Evolutionary conservation across 495 filamentous ascomycete genomes (phyloP), one percentile per base, ranked within the genome.

Genomic region (Letharia columbiana): DNA sequence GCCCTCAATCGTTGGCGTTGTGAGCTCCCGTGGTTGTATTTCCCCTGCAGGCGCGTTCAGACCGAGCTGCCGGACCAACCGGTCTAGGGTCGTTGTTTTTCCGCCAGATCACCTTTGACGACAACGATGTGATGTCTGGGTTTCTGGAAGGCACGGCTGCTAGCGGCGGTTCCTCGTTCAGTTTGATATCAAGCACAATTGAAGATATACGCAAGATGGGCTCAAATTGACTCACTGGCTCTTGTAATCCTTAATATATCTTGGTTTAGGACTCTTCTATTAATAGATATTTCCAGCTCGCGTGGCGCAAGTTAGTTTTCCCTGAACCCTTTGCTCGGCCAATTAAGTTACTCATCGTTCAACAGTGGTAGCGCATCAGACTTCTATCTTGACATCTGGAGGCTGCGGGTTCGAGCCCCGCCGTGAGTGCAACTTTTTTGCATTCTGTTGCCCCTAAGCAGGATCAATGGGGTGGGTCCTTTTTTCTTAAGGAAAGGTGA

Each of bases 391-490:
- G 71, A 64, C 39, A 76, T 77, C 75, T 77, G 74, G 72, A 77
- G 75, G 75, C 73, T 77, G 75, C 72, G 75, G 75, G 75, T 77
- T 75, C 75, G 75, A 76, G 70, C 73, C 75, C 75, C 75, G 72
- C 75, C 74, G 72, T 68, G 75, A 74, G 74, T 77, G 69, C 54
- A 52, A 23, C 60, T 60, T 65, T 31, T 62, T 47, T 17, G 50
- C 18, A 60, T 17, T 9, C 6, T 40, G 50, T 49, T 45, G 13
- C 44, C 44, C 6, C 18, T 5, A 23, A 50, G 42, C 42, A 18
- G 42, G 37, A 39, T 44, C 15, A 15, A 20, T 8, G 45, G 45
- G 20, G 8, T 47, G 6, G 20, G 3, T 45, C 44, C 20, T 18
- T 45, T 45, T 13, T 28, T 28, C n/a, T 28, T 28, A 28, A 28